Conservation (phyloP, 495 filamentous ascomycete genomes). For the Parmelia sp. region DNA sequence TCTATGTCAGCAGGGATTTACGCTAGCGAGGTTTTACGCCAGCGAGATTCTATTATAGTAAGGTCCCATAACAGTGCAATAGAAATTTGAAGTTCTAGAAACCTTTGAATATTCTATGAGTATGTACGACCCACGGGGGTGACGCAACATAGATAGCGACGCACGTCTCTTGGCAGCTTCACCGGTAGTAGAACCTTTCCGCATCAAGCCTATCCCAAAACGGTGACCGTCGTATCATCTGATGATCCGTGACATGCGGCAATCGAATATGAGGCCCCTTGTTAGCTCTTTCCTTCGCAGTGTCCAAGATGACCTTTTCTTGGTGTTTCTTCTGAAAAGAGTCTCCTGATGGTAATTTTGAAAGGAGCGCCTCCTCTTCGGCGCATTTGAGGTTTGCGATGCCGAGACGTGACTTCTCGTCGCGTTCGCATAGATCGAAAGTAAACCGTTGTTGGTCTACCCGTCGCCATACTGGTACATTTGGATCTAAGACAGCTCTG, state of each 20-base stretch:
- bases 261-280: background rate
- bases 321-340: background rate
- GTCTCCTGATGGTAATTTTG: background rate
- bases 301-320: background rate
- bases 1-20: too few relatives aligned
- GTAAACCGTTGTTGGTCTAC: background rate
- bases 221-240: background rate
- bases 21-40: too few relatives aligned
- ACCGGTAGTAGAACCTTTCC: background rate
- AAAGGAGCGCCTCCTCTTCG: background rate
- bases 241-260: background rate
- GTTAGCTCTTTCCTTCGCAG: background rate
- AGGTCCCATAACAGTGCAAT: too few relatives aligned
- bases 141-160: background rate
- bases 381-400: background rate
- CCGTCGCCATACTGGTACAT: background rate
- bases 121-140: too few relatives aligned
- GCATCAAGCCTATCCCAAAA: background rate
- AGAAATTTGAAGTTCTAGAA: too few relatives aligned
- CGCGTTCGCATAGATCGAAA: background rate
- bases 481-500: background rate
- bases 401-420: background rate
- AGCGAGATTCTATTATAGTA: too few relatives aligned
- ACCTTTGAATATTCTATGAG: too few relatives aligned
- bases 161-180: background rate